Evolutionary conservation across 495 filamentous ascomycete genomes (phyloP).

Genomic region (Trichodelitschia bisporula): DNA sequence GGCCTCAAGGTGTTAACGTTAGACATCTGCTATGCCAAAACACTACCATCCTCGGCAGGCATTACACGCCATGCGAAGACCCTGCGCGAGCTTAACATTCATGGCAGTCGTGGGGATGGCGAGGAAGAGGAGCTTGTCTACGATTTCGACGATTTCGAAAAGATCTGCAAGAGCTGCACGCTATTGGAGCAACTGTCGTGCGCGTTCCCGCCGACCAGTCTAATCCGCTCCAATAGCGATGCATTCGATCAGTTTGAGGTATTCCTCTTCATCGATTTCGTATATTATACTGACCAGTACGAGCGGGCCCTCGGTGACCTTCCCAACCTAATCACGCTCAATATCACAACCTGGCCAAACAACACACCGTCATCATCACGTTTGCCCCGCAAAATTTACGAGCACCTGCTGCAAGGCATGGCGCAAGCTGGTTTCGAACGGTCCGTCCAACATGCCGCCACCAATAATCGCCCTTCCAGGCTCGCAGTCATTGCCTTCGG

Average conservation of each 20-base stretch:
- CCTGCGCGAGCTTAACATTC: conserved; percentile 13
- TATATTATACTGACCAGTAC: not conserved
- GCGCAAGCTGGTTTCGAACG: conserved; percentile 11
- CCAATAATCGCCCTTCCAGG: conserved; percentile 5
- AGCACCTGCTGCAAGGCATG: conserved; percentile 12
- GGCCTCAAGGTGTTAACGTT: conserved; percentile 14
- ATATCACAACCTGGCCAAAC: conserved; percentile 18
- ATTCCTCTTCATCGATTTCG: conserved; percentile 1
- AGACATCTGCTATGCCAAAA: conserved; percentile 12
- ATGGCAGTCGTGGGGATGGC: conserved; percentile 9
- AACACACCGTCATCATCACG: conserved; percentile 12
- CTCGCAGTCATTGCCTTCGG: conserved; percentile 17
- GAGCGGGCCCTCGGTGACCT: conserved; percentile 10
- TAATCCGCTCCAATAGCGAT: conserved; percentile 10
- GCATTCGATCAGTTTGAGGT: conserved; percentile 13
- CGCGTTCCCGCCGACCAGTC: conserved; percentile 11
- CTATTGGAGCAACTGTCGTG: conserved; percentile 13
- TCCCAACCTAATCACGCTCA: conserved; percentile 13
- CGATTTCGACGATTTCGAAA: conserved; percentile 10
- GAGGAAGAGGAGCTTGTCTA: conserved; percentile 11
- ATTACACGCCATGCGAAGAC: conserved; percentile 15
- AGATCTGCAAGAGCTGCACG: conserved; percentile 15
- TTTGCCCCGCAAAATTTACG: conserved; percentile 13
- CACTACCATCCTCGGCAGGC: conserved; percentile 11
- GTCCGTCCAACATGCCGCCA: conserved; percentile 1